These are phyloP conservation scores for Colletotrichum higginsianum DNA, from an alignment of 2,329 filamentous ascomycete species.

Conservation along the genomic window DNA sequence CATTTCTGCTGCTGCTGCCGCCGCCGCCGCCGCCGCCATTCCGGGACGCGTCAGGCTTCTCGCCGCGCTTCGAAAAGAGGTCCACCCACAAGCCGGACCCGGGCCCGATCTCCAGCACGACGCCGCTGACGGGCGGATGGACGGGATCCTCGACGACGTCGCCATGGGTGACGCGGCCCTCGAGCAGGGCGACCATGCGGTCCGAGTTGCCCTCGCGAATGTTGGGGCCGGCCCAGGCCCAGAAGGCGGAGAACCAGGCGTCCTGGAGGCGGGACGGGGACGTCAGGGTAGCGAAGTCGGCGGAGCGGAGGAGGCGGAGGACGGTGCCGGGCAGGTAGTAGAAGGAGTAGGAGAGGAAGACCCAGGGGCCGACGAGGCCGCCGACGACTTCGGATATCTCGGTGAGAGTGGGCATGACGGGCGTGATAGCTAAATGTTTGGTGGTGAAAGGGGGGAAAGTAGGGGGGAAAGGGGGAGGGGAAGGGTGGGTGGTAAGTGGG, in stretches of 20 bases:
- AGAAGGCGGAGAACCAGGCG: conserved; percentile 75
- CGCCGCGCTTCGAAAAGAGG: conserved; percentile 57
- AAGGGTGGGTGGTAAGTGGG: too few relatives aligned
- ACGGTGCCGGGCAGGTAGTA: conserved; percentile 68
- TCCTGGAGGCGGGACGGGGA: conserved; percentile 59
- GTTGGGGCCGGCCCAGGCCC: conserved; percentile 67
- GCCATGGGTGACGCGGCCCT: conserved; percentile 62
- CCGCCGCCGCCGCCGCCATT: background rate
- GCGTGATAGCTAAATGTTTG: background rate
- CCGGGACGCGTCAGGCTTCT: conserved; percentile 3
- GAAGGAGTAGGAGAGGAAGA: conserved; percentile 66
- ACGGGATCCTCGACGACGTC: conserved; percentile 51
- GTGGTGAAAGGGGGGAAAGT: background rate
- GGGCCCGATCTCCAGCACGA: conserved; percentile 74
- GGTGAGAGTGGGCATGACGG: conserved; percentile 47
- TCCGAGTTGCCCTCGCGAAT: conserved; percentile 59
- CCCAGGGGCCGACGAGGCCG: conserved; percentile 63
- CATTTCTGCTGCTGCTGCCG: too few relatives aligned
- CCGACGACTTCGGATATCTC: conserved; percentile 44
- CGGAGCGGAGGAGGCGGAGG: conserved; percentile 54
- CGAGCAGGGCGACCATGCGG: conserved; percentile 68
- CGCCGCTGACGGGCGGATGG: conserved; percentile 60
- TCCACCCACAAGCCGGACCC: conserved; percentile 74
- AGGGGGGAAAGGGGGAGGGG: too few relatives aligned
- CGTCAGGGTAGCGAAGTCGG: conserved; percentile 56